Evolutionary conservation across 2,329 filamentous ascomycete genomes (phyloP), one percentile per base, ranked within the genome.

Genomic region (Pezicula carpinea): DNA sequence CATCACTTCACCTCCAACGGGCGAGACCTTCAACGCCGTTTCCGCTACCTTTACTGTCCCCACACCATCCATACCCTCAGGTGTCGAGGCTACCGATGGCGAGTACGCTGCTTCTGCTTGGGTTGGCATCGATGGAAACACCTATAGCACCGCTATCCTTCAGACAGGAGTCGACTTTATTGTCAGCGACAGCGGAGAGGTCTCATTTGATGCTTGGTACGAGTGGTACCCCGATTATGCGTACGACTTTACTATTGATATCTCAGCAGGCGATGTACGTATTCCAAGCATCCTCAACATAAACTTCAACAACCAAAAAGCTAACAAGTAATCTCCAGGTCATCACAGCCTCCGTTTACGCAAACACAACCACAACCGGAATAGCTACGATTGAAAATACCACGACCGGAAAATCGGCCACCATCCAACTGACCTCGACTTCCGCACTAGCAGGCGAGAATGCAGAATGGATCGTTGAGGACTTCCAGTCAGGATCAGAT

Each of bases 111-210:
- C 64, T n/a, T 63, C 69, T 5, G 76, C 74, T 15, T 81, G 76
- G 78, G 75, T 82, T 5, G 78, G 78, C n/a, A 80, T 82, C 48
- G 79, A 82, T 51, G 79, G 79, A n/a, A 74, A 80, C 55, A 77
- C 74, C 2, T 80, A 76, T 60, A 60, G 56, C 32, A 66, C 63
- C 3, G 72, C 76, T 6, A 78, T 80, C 44, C 64, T 80, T 6
- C 77, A 80, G 58, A 74, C 76, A 1, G 78, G 77, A 15, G 62
- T 81, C 32, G 77, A 80, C 60, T 76, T 79, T 56, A 71, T 69
- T 40, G 62, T 75, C 39, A 17, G 36, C 14, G 52, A 68, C 18
- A 64, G 63, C 22, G 50, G 52, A 26, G 23, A 21, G 35, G 13
- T 70, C 1, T 65, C 58, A 7, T 81, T 71, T 55, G 70, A 75